Conservation (phyloP, 2,329 filamentous ascomycete genomes). For the Aspergillus pseudoviridinutans region DNA sequence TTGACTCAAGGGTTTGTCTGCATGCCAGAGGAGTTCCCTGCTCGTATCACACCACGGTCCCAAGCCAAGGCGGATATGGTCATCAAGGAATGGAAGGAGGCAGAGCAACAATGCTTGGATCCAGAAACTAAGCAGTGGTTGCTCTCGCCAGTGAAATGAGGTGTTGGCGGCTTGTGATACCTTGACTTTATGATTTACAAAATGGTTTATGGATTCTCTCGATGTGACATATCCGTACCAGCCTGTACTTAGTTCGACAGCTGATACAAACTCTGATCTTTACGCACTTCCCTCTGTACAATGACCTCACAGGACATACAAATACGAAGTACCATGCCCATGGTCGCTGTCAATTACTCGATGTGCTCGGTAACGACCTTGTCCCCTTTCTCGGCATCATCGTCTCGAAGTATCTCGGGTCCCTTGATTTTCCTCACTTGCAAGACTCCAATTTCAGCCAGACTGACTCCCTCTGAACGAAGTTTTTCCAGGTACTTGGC, state of each 20-base stretch:
- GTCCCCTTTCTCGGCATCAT: not conserved
- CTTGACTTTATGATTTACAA: not conserved
- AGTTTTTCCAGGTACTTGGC: not conserved
- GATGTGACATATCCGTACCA: not conserved
- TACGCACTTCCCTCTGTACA: not conserved
- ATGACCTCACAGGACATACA: not conserved
- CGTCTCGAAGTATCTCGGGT: not conserved
- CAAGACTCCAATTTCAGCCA: not conserved
- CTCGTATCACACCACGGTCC: conserved; percentile 34
- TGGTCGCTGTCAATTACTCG: not conserved
- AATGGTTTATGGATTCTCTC: not conserved
- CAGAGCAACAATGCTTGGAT: not conserved
- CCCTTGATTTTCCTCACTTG: not conserved
- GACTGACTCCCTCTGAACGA: not conserved
- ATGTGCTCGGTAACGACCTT: not conserved
- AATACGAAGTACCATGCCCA: not conserved
- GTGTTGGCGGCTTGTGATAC: not conserved
- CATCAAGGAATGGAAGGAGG: not conserved
- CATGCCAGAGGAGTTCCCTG: conserved; percentile 40
- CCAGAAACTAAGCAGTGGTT: not conserved
- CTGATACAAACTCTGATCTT: not conserved
- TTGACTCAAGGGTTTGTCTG: conserved; percentile 44
- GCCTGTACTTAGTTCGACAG: not conserved
- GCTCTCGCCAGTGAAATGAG: not conserved
- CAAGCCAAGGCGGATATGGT: conserved; percentile 22